Evolutionary conservation across 1,284 basidiomycete species (phyloP).

Genomic region (Sporisorium scitamineum): DNA sequence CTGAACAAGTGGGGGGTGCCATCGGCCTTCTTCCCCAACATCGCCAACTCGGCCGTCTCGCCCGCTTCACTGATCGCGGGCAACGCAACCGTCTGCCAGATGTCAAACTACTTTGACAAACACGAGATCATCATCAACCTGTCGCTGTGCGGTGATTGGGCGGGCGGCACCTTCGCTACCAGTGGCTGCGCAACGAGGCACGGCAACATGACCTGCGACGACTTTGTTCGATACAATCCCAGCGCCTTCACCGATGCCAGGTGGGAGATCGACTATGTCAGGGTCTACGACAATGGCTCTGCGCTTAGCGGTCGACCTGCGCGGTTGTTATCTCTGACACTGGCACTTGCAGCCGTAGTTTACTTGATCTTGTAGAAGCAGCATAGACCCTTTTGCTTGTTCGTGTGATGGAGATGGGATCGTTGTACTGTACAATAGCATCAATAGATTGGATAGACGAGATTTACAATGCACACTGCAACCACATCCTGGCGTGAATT

Average conservation of each 20-base stretch:
- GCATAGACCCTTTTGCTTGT: no score
- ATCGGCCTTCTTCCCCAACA: conserved; percentile 54
- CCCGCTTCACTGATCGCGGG: conserved; percentile 15
- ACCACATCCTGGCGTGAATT: background rate
- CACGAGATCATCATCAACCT: conserved; percentile 62
- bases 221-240: conserved; percentile 53
- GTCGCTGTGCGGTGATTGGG: conserved; percentile 44
- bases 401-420: no score
- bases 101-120: conserved; percentile 46
- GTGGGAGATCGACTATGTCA: conserved; percentile 62
- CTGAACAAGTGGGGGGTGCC: conserved; percentile 51
- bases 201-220: conserved; percentile 43
- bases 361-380: conserved; percentile 8
- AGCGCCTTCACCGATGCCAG: conserved; percentile 49
- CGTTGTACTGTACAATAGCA: background rate
- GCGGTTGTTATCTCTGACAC: background rate
- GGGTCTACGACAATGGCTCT: conserved; percentile 48
- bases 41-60: conserved; percentile 26
- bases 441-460: background rate
- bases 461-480: no score
- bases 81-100: conserved; percentile 34
- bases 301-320: conserved; percentile 2
- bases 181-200: conserved; percentile 31
- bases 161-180: conserved; percentile 40
- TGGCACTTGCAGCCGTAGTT: conserved; percentile 2